Conservation (phyloP, 441 rosid species). For the Aleurites moluccanus region DNA sequence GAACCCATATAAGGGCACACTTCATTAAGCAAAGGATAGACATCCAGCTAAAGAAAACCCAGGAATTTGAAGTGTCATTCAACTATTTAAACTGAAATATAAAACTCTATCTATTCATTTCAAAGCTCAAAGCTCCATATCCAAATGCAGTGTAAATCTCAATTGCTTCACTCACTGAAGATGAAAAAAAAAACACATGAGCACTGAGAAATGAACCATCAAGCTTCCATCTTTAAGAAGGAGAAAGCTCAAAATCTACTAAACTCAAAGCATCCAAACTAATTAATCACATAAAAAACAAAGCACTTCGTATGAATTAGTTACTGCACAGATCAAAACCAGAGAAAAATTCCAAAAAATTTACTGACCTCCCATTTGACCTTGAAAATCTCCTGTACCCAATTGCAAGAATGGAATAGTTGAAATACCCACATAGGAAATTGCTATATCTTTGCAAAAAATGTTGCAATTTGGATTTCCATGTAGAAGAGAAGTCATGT, state of each 20-base stretch:
- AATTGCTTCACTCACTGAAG: background rate
- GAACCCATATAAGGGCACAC: background rate
- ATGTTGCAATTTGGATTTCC: slow-evolving; percentile 24
- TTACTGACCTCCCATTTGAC: slow-evolving; percentile 27
- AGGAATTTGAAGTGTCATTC: background rate
- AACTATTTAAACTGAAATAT: background rate
- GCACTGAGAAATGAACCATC: background rate
- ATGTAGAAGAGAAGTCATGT: slow-evolving; percentile 30
- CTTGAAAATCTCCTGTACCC: slow-evolving; percentile 8
- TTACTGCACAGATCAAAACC: background rate
- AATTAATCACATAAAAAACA: background rate
- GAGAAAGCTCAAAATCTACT: background rate
- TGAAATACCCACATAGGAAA: slow-evolving; percentile 27
- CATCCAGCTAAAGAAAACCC: background rate
- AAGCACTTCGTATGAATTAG: background rate
- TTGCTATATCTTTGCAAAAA: slow-evolving; percentile 13
- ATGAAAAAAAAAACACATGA: background rate
- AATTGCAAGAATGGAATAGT: slow-evolving; percentile 23
- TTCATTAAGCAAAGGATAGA: background rate
- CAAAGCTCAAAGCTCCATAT: background rate
- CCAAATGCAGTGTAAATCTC: background rate
- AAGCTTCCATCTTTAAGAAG: background rate
- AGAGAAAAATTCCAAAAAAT: background rate
- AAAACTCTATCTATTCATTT: background rate
- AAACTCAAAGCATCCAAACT: background rate